These are phyloP conservation scores for Penicillium angulare DNA, from an alignment of 495 filamentous ascomycete genomes.

Conservation along the genomic window DNA sequence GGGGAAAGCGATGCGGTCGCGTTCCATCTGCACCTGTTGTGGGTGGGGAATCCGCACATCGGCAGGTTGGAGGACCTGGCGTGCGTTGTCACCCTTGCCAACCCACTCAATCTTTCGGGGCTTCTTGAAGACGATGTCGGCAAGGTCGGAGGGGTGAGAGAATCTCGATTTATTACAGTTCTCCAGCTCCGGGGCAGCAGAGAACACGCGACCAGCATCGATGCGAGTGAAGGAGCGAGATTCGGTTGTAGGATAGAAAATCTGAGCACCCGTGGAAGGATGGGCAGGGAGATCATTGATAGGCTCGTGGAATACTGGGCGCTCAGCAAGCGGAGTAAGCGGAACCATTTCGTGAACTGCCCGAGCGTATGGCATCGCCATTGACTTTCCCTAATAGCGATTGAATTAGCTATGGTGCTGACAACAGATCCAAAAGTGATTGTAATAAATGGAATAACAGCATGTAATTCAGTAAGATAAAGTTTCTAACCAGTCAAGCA, in stretches of 20 bases:
- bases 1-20: slow-evolving; percentile 28
- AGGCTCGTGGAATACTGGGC: slow-evolving; percentile 61
- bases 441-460: slow-evolving; percentile 10
- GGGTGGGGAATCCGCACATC: slow-evolving; percentile 89
- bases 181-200: slow-evolving; percentile 40
- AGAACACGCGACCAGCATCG: slow-evolving; percentile 86
- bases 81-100: slow-evolving; percentile 41
- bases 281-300: slow-evolving; percentile 92
- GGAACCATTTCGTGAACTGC: slow-evolving; percentile 83
- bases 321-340: slow-evolving; percentile 39
- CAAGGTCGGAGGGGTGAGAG: slow-evolving; percentile 29
- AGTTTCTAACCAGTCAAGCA: slow-evolving; percentile 67
- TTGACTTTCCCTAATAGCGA: slow-evolving; percentile 63
- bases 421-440: not conserved
- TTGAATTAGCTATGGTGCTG: slow-evolving; percentile 15
- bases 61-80: slow-evolving; percentile 67
- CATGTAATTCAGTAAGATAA: slow-evolving; percentile 32
- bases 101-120: slow-evolving; percentile 38
- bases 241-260: slow-evolving; percentile 89
- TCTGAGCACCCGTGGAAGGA: slow-evolving; percentile 71
- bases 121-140: slow-evolving; percentile 23
- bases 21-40: slow-evolving; percentile 67
- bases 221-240: slow-evolving; percentile 84
- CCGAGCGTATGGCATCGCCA: slow-evolving; percentile 72
- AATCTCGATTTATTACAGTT: slow-evolving; percentile 21